Conservation (phyloP, 352 stramenopile genomes). For the Pythium aristosporum region DNA sequence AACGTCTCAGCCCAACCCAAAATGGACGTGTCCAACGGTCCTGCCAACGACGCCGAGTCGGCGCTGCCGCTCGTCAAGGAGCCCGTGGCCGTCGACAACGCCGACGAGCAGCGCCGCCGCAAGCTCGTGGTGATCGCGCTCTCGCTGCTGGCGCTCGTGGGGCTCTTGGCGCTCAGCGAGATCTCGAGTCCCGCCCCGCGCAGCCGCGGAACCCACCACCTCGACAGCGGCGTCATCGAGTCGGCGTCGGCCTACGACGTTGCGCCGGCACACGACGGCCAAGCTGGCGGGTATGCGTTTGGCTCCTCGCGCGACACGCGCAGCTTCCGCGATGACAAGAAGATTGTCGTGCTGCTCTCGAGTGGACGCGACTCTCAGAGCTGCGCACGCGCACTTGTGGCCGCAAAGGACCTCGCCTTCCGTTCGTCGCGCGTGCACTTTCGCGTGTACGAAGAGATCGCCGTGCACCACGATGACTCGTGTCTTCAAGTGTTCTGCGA, state of each 20-base stretch:
- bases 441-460: slow-evolving; percentile 73
- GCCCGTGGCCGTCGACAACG: slow-evolving; percentile 8
- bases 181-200: neutral
- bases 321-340: slow-evolving; percentile 67
- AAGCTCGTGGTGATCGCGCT: slow-evolving; percentile 11
- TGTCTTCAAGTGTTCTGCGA: slow-evolving; percentile 69
- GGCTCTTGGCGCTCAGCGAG: slow-evolving; percentile 19
- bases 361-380: slow-evolving; percentile 56
- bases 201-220: neutral
- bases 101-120: slow-evolving; percentile 16
- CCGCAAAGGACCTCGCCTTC: slow-evolving; percentile 42
- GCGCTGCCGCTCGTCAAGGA: slow-evolving; percentile 19
- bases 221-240: slow-evolving; percentile 19
- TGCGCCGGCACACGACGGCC: neutral
- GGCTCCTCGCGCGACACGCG: slow-evolving; percentile 10
- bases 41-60: neutral
- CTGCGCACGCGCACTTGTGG: slow-evolving; percentile 55
- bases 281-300: neutral
- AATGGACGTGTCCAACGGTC: neutral
- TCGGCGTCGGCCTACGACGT: slow-evolving; percentile 15
- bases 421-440: slow-evolving; percentile 52
- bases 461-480: slow-evolving; percentile 51
- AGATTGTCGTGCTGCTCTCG: slow-evolving; percentile 74
- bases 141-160: slow-evolving; percentile 21
- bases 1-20: neutral